Evolutionary conservation across 306 rosid genomes (phyloP), one percentile per base, ranked within the genome.

Genomic region (Coriaria nepalensis): DNA sequence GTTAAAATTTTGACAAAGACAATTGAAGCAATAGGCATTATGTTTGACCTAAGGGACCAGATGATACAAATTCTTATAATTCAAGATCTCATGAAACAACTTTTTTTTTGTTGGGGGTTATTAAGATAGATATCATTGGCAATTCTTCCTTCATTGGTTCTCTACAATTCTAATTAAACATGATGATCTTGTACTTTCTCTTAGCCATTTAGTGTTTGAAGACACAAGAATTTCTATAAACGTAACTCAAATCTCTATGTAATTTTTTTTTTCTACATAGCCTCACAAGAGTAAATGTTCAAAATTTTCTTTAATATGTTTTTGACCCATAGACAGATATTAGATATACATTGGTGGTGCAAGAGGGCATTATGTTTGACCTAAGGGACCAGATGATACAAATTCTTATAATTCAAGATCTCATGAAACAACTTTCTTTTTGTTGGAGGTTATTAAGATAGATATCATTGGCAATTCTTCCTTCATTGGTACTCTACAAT

Each of bases 121-220:
- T 70, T 85, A 81, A 64, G 95, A 81, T 55, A 70, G 95, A 77
- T 85, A 80, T 61, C 81, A 80, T 42, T 87, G 95, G 29, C 73
- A 84, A 74, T 85, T 85, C 74, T 85, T 85, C 61, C 93, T 85
- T 38, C 73, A 66, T 52, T 85, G 95, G 95, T 81, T 80, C 62
- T 78, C 93, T 69, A 70, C 61, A 69, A 68, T 73, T 39, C 76
- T 85, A 57, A 52, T 85, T 84, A 85, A n/a, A 51, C 95, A 85
- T 59, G 87, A 82, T 55, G 71, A 73, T 43, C 70, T 78, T 47
- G 84, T 85, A 40, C 87, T 85, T 49, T 56, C 79, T 51, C 66
- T 85, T 49, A 93, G 93, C 50, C 80, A 80, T 47, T 78, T 85
- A 75, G 93, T 84, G 47, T 85, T 85, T 57, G 84, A 81, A 72